These are phyloP conservation scores for Vicia villosa DNA, from an alignment of 306 rosid species.

Conservation along the genomic window DNA sequence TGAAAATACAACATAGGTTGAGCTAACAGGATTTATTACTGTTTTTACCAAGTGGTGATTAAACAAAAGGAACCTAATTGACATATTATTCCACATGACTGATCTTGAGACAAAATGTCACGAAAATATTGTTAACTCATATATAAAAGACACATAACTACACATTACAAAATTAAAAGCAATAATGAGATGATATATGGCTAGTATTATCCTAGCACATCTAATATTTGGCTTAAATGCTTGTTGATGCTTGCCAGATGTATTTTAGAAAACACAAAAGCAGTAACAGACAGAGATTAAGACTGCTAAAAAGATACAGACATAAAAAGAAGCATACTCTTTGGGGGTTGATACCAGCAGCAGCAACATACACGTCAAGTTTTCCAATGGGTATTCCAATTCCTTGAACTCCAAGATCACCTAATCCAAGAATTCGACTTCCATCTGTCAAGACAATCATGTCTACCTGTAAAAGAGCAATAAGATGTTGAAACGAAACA, in stretches of 20 bases:
- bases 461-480: conserved; percentile 77
- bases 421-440: conserved; percentile 98
- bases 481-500: conserved; percentile 31
- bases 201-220: conserved; percentile 17
- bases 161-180: conserved; percentile 27
- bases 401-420: conserved; percentile 99
- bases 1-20: conserved; percentile 35
- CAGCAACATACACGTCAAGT: conserved; percentile 98
- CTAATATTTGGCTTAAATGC: conserved; percentile 23
- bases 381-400: conserved; percentile 98
- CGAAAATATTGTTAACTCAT: conserved; percentile 7
- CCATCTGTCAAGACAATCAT: conserved; percentile 99
- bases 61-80: conserved; percentile 20
- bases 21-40: conserved; percentile 22
- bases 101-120: conserved; percentile 24
- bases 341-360: conserved; percentile 97
- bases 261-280: conserved; percentile 7
- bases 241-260: conserved; percentile 12
- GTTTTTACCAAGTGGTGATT: conserved; percentile 5
- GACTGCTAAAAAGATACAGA: conserved; percentile 16
- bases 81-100: conserved; percentile 21
- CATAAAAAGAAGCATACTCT: conserved; percentile 60
- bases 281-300: conserved; percentile 10
- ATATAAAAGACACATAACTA: conserved; percentile 7
- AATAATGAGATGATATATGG: conserved; percentile 17